phyloP scores from a whole-genome alignment of 1,284 basidiomycete genomes.

The Moniliophthora roreri region DNA sequence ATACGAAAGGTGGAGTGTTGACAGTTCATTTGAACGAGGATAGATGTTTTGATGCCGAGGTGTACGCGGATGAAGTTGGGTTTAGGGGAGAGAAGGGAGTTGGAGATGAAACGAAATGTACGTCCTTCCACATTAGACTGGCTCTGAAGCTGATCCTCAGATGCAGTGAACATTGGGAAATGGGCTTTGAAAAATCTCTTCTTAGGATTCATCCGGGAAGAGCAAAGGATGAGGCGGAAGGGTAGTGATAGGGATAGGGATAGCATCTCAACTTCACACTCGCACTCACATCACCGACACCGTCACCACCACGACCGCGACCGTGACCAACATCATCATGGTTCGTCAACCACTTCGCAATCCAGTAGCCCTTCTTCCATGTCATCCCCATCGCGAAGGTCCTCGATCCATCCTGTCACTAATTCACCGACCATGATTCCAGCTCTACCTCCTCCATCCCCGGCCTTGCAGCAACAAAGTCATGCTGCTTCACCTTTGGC shows the following conservation, averaged over 20 bases:
- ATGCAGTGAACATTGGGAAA: slow-evolving; percentile 78
- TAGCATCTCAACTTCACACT: too few species aligned
- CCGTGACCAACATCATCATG: not conserved
- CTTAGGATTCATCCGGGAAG: slow-evolving; percentile 65
- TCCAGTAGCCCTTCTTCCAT: not conserved
- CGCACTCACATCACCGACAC: too few species aligned
- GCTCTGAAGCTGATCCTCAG: slow-evolving; percentile 21
- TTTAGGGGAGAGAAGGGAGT: slow-evolving; percentile 55
- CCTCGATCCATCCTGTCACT: slow-evolving; percentile 32
- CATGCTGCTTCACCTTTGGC: slow-evolving; percentile 47
- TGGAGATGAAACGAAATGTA: slow-evolving; percentile 80
- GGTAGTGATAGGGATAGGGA: slow-evolving; percentile 26
- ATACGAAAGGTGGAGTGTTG: slow-evolving; percentile 88
- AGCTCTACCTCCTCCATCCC: slow-evolving; percentile 53
- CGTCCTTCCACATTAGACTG: slow-evolving; percentile 31
- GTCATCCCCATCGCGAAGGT: not conserved
- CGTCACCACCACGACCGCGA: not conserved
- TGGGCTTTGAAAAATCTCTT: slow-evolving; percentile 80
- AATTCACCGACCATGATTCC: slow-evolving; percentile 64
- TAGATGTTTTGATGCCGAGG: slow-evolving; percentile 89
- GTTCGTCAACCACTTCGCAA: not conserved
- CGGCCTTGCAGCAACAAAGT: slow-evolving; percentile 33
- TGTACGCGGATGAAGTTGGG: slow-evolving; percentile 90
- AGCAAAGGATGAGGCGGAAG: slow-evolving; percentile 38
- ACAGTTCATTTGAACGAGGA: slow-evolving; percentile 84